Conservation (phyloP, 345 rosid species). For the Euphorbia lathyris region DNA sequence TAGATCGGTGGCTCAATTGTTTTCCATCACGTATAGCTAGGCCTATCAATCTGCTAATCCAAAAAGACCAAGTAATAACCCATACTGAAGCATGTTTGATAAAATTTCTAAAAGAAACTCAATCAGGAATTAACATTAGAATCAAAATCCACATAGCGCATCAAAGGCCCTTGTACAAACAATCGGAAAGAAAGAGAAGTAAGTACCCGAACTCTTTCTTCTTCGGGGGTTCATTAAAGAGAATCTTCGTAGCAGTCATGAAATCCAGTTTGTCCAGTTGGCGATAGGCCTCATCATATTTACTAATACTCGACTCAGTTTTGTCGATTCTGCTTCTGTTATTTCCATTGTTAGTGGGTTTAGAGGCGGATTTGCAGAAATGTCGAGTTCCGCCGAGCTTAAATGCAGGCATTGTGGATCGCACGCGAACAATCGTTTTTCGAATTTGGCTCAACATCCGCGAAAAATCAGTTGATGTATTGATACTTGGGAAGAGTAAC, state of each 20-base stretch:
- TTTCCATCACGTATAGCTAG: background rate
- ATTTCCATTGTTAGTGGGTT: conserved; percentile 1
- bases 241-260: conserved; percentile 66
- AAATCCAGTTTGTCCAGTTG: conserved; percentile 81
- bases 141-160: background rate
- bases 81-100: conserved; percentile 20
- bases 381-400: conserved; percentile 20
- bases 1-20: background rate
- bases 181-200: background rate
- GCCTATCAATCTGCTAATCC: background rate
- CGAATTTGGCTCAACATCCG: conserved; percentile 4
- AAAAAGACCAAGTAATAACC: background rate
- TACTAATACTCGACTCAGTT: conserved; percentile 42
- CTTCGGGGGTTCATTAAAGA: conserved; percentile 60
- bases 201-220: conserved; percentile 75
- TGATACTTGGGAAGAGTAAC: too few species aligned
- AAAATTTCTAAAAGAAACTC: conserved; percentile 28
- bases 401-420: conserved; percentile 29
- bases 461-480: background rate
- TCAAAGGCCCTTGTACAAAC: background rate
- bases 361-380: conserved; percentile 26
- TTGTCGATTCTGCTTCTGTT: conserved; percentile 29
- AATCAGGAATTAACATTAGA: background rate
- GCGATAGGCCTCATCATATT: conserved; percentile 49
- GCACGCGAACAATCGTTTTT: conserved; percentile 44